Conservation (phyloP, 768 basidiomycete genomes). For the Suillus lakei region DNA sequence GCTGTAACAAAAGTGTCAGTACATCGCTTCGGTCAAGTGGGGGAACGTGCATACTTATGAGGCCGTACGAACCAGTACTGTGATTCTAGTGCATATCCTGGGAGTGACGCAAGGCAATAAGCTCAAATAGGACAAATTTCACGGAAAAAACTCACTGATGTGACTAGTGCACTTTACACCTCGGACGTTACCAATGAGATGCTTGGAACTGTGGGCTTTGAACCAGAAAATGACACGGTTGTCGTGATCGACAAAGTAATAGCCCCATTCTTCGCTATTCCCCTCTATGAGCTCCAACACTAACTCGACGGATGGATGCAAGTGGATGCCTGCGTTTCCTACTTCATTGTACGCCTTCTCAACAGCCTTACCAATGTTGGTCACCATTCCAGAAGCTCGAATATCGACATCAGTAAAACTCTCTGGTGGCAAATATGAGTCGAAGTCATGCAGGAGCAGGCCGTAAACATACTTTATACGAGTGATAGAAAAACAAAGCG, state of each 20-base stretch:
- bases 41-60: not conserved
- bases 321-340: not conserved
- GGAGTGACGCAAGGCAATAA: not conserved
- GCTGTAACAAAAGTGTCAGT: not conserved
- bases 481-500: not conserved
- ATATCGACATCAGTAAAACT: conserved; percentile 1
- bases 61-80: conserved; percentile 1
- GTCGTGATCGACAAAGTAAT: not conserved
- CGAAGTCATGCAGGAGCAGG: not conserved
- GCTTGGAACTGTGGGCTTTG: not conserved
- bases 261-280: not conserved
- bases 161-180: not conserved
- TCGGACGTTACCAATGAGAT: not conserved
- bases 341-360: not conserved
- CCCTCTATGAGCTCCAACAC: not conserved
- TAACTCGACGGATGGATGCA: not conserved
- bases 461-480: not conserved
- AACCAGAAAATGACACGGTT: not conserved
- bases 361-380: not conserved
- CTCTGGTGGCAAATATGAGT: conserved; percentile 1
- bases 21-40: not conserved
- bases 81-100: conserved; percentile 3
- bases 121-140: not conserved
- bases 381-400: not conserved
- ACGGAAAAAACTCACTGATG: not conserved